Evolutionary conservation across 306 rosid genomes (phyloP).

Genomic region (Fragaria vesca): DNA sequence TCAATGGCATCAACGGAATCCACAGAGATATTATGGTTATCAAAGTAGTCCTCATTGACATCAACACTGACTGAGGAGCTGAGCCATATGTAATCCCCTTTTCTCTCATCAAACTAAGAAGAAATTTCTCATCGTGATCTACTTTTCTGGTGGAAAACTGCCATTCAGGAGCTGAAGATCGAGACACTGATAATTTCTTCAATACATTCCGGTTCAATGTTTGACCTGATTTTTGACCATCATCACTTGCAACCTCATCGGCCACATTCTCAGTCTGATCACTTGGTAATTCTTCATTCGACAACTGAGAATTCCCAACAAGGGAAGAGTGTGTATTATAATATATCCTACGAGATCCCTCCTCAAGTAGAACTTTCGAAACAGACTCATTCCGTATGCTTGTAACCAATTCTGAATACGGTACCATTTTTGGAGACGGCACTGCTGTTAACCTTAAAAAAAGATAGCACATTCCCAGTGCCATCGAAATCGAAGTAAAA

Average conservation of each 20-base stretch:
- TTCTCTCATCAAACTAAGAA: slow-evolving; percentile 80
- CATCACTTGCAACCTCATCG: slow-evolving; percentile 36
- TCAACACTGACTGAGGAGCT: slow-evolving; percentile 79
- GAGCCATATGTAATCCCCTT: slow-evolving; percentile 79
- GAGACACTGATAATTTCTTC: slow-evolving; percentile 43
- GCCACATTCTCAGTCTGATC: slow-evolving; percentile 30
- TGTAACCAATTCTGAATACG: slow-evolving; percentile 71
- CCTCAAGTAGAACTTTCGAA: slow-evolving; percentile 70
- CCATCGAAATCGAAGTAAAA: slow-evolving; percentile 53
- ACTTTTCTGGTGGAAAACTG: slow-evolving; percentile 80
- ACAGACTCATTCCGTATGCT: slow-evolving; percentile 68
- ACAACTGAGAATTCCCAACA: slow-evolving; percentile 33
- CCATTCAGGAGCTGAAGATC: slow-evolving; percentile 60
- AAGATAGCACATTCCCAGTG: slow-evolving; percentile 62
- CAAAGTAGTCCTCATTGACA: slow-evolving; percentile 75
- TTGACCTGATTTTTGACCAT: slow-evolving; percentile 35
- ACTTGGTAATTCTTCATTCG: slow-evolving; percentile 37
- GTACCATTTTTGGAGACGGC: slow-evolving; percentile 65
- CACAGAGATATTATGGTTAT: slow-evolving; percentile 72
- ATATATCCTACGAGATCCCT: slow-evolving; percentile 84
- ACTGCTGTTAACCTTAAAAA: slow-evolving; percentile 65
- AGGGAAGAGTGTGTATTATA: slow-evolving; percentile 36
- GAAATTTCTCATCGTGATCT: slow-evolving; percentile 83
- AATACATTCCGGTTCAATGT: slow-evolving; percentile 26
- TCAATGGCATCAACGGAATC: slow-evolving; percentile 91